Evolutionary conservation across 345 rosid species (phyloP).

Genomic region (Zanthoxylum bungeanum): DNA sequence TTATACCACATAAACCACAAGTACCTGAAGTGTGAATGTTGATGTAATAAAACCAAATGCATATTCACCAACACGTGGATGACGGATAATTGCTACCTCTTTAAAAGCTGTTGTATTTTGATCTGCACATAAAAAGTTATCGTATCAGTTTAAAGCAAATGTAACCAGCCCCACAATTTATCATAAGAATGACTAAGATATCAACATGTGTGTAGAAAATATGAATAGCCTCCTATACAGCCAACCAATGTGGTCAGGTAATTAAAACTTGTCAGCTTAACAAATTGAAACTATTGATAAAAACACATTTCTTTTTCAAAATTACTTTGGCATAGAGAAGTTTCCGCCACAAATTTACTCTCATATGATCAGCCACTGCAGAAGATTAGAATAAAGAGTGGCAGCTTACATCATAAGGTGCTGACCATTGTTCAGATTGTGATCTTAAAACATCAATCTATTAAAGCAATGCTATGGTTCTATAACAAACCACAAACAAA

Average conservation of each 20-base stretch:
- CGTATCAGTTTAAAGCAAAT: slow-evolving; percentile 9
- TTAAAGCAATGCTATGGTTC: background rate
- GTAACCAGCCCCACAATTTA: background rate
- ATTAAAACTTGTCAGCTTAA: background rate
- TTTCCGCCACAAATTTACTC: background rate
- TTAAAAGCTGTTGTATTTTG: slow-evolving; percentile 94
- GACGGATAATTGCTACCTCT: slow-evolving; percentile 92
- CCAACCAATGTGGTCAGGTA: background rate
- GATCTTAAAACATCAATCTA: background rate
- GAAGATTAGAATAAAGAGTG: background rate
- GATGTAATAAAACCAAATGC: slow-evolving; percentile 96
- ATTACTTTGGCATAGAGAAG: background rate
- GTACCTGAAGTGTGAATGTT: slow-evolving; percentile 79
- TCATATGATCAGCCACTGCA: background rate
- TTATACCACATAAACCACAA: background rate
- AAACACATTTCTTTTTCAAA: background rate
- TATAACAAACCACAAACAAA: background rate
- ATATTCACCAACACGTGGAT: slow-evolving; percentile 94
- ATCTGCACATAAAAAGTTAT: slow-evolving; percentile 40
- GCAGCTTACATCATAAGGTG: background rate
- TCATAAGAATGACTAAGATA: background rate
- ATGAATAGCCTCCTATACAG: background rate
- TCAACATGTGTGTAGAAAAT: background rate
- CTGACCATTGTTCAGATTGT: background rate
- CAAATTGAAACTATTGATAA: background rate